Evolutionary conservation across 2,329 filamentous ascomycete genomes (phyloP), one percentile per base, ranked within the genome.

Genomic region (Fusarium citri): DNA sequence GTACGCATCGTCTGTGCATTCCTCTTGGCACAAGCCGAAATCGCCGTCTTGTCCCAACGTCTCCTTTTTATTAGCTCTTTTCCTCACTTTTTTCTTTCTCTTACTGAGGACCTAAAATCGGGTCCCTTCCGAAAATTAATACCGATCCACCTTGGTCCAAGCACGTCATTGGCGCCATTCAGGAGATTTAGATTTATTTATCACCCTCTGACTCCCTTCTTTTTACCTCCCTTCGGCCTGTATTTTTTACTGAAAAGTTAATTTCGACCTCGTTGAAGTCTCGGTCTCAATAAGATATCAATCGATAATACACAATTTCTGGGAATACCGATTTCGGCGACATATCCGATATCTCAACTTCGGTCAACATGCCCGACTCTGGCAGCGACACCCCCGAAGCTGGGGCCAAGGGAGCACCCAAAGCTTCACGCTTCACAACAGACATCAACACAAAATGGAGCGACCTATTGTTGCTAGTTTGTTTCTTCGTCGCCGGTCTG

Each of bases 401-500:
- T 26, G 65, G 60, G 18, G 28, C 61, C 11, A 71, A 71, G 65
- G 57, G 59, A 34, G 25, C 4, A 25, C 12, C 0, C 26, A 46
- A 47, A 6, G 25, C 34, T 54, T 25, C 22, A 62, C 66, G 73
- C 47, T 72, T 72, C 60, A 55, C 64, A 25, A 31, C 59, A 7
- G 74, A 76, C 7, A 42, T 76, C 25, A 66, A 70, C 34, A 59
- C 61, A 16, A 51, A 55, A 72, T 76, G 74, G 74, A 67, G 63
- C n/a, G 74, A 76, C 23, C 8, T 74, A 5, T 28, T 76, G 20
- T 50, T 76, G 0, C 60, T 76, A 8, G 37, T 72, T 11, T 76
- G 74, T n/a, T 76, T 76, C 60, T 64, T 76, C 15, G 37, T 76
- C 10, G 74, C 73, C 6, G 74, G 74, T 20, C 65, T 76, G 2